A percentile compares a stretch with the other conserved stretches of the same genome.
phyloP scores from a whole-genome alignment of 2,329 filamentous ascomycete species.

The Penicillium sp. region DNA sequence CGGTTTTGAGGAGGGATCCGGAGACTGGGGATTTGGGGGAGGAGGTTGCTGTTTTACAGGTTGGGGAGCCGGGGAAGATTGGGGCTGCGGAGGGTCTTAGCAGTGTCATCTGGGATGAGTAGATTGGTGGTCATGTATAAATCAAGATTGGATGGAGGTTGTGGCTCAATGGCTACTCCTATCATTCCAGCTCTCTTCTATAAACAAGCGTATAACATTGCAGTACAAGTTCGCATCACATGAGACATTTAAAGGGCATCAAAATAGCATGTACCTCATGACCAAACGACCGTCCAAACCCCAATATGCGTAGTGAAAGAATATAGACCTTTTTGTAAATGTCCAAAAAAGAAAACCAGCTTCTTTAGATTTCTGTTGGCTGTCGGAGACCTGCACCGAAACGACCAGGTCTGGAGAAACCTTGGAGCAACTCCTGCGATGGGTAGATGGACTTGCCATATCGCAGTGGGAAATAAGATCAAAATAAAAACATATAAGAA shows the following conservation, averaged over 20 bases:
- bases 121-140: constrained; percentile 9
- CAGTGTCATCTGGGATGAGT: constrained; percentile 38
- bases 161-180: not conserved
- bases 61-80: constrained; percentile 29
- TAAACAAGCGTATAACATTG: constrained; percentile 10
- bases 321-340: constrained; percentile 6
- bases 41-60: constrained; percentile 29
- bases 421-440: constrained; percentile 17
- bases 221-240: constrained; percentile 16
- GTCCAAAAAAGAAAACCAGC: constrained; percentile 26
- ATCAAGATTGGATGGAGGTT: constrained; percentile 1
- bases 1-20: constrained; percentile 59
- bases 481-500: constrained; percentile 11
- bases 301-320: constrained; percentile 10
- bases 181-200: constrained; percentile 8
- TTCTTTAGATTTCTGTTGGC: constrained; percentile 23
- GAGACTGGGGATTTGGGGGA: constrained; percentile 56
- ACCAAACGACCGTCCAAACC: constrained; percentile 9
- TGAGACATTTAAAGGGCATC: constrained; percentile 1
- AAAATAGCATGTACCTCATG: constrained; percentile 13
- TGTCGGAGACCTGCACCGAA: constrained; percentile 21
- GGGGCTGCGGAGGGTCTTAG: constrained; percentile 32
- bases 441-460: constrained; percentile 6
- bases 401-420: constrained; percentile 13
- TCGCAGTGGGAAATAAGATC: not conserved